Percentiles rank a stretch among this genome's conserved stretches.
Conservation (phyloP, 139 green algal genomes). For the Chlorella vulgaris region DNA sequence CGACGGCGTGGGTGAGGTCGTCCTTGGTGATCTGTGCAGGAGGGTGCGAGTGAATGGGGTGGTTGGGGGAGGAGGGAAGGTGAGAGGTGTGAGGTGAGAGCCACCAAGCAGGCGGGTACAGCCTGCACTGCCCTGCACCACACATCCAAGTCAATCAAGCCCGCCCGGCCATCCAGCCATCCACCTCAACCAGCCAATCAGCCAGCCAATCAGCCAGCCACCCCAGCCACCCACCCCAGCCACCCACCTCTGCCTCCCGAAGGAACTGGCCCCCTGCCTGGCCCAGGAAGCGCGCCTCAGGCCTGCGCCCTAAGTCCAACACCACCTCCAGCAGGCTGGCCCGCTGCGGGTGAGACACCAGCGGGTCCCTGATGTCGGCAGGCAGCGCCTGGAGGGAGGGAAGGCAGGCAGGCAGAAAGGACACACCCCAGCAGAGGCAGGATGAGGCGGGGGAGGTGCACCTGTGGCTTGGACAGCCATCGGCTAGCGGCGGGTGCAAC, state of each 20-base stretch:
- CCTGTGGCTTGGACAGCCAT: background rate
- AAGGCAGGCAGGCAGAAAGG: background rate
- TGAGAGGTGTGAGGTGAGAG: background rate
- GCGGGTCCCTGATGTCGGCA: slow-evolving; percentile 63
- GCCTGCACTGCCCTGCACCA: too few species aligned
- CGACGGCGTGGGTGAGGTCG: slow-evolving; percentile 62
- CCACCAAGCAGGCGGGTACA: too few species aligned
- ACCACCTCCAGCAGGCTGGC: slow-evolving; percentile 79
- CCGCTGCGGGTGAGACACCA: slow-evolving; percentile 75
- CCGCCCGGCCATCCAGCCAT: too few species aligned
- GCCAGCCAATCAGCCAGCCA: too few species aligned
- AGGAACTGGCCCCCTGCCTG: slow-evolving; percentile 65
- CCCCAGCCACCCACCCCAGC: too few species aligned
- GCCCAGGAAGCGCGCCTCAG: slow-evolving; percentile 75
- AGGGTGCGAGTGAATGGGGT: background rate
- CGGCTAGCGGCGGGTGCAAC: background rate
- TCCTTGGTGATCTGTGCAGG: slow-evolving; percentile 54
- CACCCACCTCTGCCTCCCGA: slow-evolving; percentile 61
- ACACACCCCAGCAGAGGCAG: background rate
- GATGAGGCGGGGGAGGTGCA: background rate
- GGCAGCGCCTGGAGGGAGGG: slow-evolving; percentile 73
- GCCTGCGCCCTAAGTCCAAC: slow-evolving; percentile 68
- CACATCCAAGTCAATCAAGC: too few species aligned
- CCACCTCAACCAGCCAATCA: too few species aligned
- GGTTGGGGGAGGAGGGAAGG: background rate